Evolutionary conservation across 2,329 filamentous ascomycete species (phyloP).

Genomic region (Fusarium sulawesiense): DNA sequence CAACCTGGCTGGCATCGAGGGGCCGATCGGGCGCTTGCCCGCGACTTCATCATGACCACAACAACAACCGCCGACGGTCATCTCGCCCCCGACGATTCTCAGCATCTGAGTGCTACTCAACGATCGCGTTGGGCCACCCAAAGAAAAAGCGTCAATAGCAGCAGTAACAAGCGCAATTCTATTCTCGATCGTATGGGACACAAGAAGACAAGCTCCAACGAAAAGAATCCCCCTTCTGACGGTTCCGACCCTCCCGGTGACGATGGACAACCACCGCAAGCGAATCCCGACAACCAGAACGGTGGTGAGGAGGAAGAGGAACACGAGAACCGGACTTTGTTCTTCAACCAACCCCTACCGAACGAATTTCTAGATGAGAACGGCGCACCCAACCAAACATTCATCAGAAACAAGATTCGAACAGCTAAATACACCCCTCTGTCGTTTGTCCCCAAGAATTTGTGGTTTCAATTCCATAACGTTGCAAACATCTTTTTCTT

Average conservation of each 20-base stretch:
- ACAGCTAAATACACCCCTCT: slow-evolving; percentile 97
- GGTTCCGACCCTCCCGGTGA: slow-evolving; percentile 43
- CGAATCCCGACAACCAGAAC: slow-evolving; percentile 49
- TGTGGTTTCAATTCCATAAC: slow-evolving; percentile 98
- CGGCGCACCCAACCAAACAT: slow-evolving; percentile 76
- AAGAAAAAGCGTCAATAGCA: slow-evolving; percentile 80
- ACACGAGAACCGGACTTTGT: slow-evolving; percentile 70
- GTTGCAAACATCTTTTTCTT: slow-evolving; percentile 99
- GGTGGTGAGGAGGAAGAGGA: slow-evolving; percentile 56
- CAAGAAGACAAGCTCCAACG: slow-evolving; percentile 68
- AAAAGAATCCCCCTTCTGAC: slow-evolving; percentile 71
- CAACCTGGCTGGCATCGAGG: slow-evolving; percentile 53
- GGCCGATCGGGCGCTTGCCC: slow-evolving; percentile 55
- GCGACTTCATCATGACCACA: slow-evolving; percentile 52
- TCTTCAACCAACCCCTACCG: slow-evolving; percentile 88
- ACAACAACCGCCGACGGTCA: slow-evolving; percentile 47
- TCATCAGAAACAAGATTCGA: slow-evolving; percentile 93
- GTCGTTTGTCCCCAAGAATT: slow-evolving; percentile 94
- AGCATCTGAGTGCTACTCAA: slow-evolving; percentile 63
- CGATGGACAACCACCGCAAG: slow-evolving; percentile 44
- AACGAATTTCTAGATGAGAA: slow-evolving; percentile 81
- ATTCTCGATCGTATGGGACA: slow-evolving; percentile 82
- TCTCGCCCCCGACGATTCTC: slow-evolving; percentile 34
- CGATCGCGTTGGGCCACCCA: slow-evolving; percentile 97
- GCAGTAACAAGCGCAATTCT: slow-evolving; percentile 81